Evolutionary conservation across 2,329 filamentous ascomycete species (phyloP), one percentile per base, ranked within the genome.

Genomic region (Ophiocordyceps camponoti-saundersi): DNA sequence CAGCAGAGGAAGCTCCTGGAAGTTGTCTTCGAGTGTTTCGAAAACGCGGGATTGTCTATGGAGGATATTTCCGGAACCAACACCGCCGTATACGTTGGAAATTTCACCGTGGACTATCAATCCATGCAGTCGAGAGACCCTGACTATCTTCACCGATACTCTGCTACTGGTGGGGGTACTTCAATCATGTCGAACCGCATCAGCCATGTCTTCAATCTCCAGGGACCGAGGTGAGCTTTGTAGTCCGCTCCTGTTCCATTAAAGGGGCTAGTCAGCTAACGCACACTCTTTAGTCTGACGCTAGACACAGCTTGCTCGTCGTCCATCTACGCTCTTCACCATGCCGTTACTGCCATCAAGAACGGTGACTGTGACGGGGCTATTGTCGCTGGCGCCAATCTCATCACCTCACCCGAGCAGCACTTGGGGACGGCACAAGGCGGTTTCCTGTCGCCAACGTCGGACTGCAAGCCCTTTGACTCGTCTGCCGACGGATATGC

Each of bases 1-100:
- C 65, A 69, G 49, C 64, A 67, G 48, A 56, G 66, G 1, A 58
- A 61, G 48, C 52, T 65, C 16, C 57, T 67, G 5, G 64, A 70
- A 46, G 60, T 65, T 0, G 57, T 57, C n/a, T 68, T 63, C 45
- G 66, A 70, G 46, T 61, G 64, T 1, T 51, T 76, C 3, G 64
- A 63, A 41, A 54, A 54, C 3, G 59, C 57, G 2, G 65, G 65
- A n/a, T 36, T 61, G 2, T 50, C 56, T 1, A 48, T 65, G n/a
- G 56, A 62, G 1, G 22, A 52, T 6, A 44, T 53, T n/a, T 42
- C 48, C 15, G 53, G 54, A 3, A 46, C 48, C 2, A 30, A 50
- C 39, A 55, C 48, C 7, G 34, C 43, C n/a, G 43, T 51, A 8
- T 51, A 51, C 44, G 48, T 50, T 5, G 52, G 50, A 10, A 47